These are phyloP conservation scores for Potentilla sterilis DNA, from an alignment of 306 rosid genomes.

Conservation along the genomic window DNA sequence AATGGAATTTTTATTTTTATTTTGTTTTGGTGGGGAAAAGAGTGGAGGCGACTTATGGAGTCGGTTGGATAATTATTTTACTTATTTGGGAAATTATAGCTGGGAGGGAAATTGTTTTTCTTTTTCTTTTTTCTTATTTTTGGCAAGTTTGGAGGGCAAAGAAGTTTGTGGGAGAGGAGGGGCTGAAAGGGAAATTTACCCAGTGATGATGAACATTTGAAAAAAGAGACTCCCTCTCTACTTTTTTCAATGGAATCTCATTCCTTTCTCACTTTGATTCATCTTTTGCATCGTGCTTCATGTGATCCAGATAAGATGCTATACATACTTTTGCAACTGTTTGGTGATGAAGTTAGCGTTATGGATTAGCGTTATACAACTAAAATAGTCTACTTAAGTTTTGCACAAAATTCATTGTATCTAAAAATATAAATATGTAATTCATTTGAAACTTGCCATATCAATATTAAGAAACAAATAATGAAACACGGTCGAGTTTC, in stretches of 20 bases:
- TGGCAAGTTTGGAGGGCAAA: background rate
- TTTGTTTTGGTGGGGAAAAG: background rate
- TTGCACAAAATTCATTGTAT: no score
- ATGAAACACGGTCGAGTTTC: no score
- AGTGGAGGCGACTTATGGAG: background rate
- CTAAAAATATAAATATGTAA: no score
- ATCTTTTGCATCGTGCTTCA: background rate
- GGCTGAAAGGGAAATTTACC: background rate
- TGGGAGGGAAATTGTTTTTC: background rate
- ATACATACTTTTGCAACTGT: background rate
- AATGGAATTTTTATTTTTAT: background rate
- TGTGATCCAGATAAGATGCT: slow-evolving; percentile 3
- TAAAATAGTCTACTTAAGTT: no score
- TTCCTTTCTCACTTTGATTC: background rate
- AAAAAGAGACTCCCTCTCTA: slow-evolving; percentile 6
- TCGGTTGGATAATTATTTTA: background rate
- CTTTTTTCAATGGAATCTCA: slow-evolving; percentile 33
- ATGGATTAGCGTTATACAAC: no score
- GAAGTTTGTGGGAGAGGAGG: background rate
- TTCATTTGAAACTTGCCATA: no score
- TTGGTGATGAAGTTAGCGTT: background rate
- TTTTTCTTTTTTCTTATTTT: background rate
- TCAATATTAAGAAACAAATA: no score
- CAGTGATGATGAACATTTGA: background rate
- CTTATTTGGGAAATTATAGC: background rate